Base-by-base conservation (phyloP, 139 green algal species). In the Klebsormidium nitens region DNA sequence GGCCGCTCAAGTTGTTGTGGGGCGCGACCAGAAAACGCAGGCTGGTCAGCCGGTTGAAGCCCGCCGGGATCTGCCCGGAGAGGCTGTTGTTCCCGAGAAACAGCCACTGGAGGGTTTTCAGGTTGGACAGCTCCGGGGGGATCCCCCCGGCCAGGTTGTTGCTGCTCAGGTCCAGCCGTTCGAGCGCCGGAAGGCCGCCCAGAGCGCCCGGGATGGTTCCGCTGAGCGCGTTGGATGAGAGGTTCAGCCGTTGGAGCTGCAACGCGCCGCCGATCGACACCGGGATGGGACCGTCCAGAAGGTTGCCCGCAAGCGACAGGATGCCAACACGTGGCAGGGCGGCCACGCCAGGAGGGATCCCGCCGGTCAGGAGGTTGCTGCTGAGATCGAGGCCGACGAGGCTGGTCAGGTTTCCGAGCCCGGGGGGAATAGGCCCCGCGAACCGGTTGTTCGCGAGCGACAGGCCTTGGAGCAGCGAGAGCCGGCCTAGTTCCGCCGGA, bases 81-180 rank as follows among this genome's bases (percentile, higher is more conserved):
- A 71, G 39, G 47, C 36, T 63, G 52, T 71, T 71, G 39, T 31
- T 31, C 6, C 62, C 62, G 40, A 70, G 48, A 17, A 28, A 28
- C 14, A 52, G 44, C 14, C 14, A 14, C 44, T 28, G 14, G 44
- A 52, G 44, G 44, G 14, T n/a, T n/a, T n/a, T n/a, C n/a, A n/a
- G 14, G 44, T 17, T 52, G 44, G 31, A 17, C 14, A 66, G 59
- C 0, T n/a, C 23, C 3, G 59, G 28, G 23, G 66, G 66, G 17
- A 70, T 4, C 3, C 4, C 26, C 6, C 62, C 62, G 5, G 36
- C 55, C 2, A 74, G 39, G 5, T 28, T 23, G 57, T 74, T 74
- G 28, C 31, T 11, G 5, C 36, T 37, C 48, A 74, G 3, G 49
- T 74, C 39, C 14, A 74, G 48, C 11, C 36, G 39, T 5, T 38